These are phyloP conservation scores for Alternaria novae-zelandiae DNA, from an alignment of 2,329 filamentous ascomycete species.

Conservation along the genomic window DNA sequence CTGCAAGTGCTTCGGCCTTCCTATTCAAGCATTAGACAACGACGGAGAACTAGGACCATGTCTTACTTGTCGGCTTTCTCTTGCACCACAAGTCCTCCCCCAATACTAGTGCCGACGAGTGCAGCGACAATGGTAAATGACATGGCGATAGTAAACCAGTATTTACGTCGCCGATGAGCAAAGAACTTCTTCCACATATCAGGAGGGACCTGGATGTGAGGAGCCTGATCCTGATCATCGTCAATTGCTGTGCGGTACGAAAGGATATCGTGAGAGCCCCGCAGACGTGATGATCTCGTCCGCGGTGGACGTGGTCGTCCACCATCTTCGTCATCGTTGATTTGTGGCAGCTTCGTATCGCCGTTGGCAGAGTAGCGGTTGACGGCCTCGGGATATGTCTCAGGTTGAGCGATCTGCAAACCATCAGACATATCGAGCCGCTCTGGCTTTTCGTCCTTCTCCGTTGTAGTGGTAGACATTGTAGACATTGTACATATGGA, in stretches of 20 bases:
- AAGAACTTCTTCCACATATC: conserved; percentile 7
- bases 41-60: not conserved
- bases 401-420: conserved; percentile 8
- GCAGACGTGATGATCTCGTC: not conserved
- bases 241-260: not conserved
- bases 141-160: not conserved
- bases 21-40: not conserved
- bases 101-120: conserved; percentile 1
- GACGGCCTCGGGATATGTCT: conserved; percentile 3
- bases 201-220: not conserved
- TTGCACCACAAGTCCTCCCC: conserved; percentile 1
- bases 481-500: not conserved
- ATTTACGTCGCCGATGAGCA: not conserved
- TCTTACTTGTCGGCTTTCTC: conserved; percentile 6
- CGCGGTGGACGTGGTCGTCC: not conserved
- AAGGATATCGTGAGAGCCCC: not conserved
- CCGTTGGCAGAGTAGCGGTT: not conserved
- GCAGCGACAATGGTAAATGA: not conserved
- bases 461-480: not conserved
- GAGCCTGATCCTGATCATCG: not conserved
- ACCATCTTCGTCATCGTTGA: not conserved
- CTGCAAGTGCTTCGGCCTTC: not conserved
- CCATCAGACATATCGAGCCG: conserved; percentile 1
- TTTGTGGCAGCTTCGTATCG: conserved; percentile 8
- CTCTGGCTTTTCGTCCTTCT: not conserved